These are phyloP conservation scores for Byssochlamys sp. DNA, from an alignment of 2,329 filamentous ascomycete genomes.

Conservation along the genomic window DNA sequence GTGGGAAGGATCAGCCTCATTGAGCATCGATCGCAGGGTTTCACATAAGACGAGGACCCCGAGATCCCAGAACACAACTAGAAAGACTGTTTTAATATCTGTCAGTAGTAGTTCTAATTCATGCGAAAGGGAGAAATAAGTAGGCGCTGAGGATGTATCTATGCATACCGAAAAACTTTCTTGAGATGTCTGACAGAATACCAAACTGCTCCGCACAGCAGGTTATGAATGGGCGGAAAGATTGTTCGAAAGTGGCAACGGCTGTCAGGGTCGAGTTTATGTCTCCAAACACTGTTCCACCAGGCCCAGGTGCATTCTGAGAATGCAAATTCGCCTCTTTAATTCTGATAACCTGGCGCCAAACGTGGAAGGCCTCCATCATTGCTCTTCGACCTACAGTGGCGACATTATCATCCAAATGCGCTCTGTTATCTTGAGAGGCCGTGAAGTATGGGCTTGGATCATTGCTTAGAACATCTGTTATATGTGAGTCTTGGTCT, in stretches of 20 bases:
- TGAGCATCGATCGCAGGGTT: neutral
- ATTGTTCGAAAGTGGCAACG: neutral
- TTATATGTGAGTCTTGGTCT: neutral
- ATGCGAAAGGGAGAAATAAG: neutral
- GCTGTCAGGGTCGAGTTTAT: neutral
- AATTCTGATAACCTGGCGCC: conserved; percentile 10
- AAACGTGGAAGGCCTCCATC: conserved; percentile 10
- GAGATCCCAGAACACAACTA: conserved; percentile 13
- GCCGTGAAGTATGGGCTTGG: neutral
- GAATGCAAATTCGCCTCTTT: neutral
- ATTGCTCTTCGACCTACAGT: conserved; percentile 7
- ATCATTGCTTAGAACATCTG: neutral
- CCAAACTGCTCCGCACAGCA: neutral
- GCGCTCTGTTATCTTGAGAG: neutral
- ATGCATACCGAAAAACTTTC: neutral
- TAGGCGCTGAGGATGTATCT: neutral
- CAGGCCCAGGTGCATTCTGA: neutral
- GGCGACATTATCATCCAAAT: conserved; percentile 4
- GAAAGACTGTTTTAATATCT: conserved; percentile 7
- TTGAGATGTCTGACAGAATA: neutral
- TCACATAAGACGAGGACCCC: conserved; percentile 12
- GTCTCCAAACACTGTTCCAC: neutral
- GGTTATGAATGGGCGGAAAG: neutral
- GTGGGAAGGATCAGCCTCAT: neutral
- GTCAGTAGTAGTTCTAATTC: neutral